Base-by-base conservation (phyloP, 495 filamentous ascomycete species). In the Cercophora scortea region DNA sequence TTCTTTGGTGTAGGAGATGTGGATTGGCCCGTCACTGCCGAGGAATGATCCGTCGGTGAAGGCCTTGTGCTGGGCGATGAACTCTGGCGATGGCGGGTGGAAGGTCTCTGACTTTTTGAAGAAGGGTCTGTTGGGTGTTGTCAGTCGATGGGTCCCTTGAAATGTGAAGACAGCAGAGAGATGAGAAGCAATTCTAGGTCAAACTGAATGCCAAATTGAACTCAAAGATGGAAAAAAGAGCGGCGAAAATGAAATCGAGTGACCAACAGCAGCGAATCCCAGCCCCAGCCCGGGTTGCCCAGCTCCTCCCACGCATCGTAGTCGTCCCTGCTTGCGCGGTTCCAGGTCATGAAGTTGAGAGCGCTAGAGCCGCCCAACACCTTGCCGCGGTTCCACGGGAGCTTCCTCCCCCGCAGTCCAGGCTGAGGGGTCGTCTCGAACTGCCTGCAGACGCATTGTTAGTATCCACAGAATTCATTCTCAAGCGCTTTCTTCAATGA, bases 261-360 rank as follows among this genome's bases (percentile, higher is more conserved):
- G 25, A 68, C 72, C 60, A 32, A 71, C 65, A 74, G 56, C 33
- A 82, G 57, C 15, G 59, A 64, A 6, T 82, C 69, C 79, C 80
- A 83, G 35, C 69, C 75, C 82, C 81, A 85, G 2, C 79, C 78
- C 2, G 60, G 52, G 18, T 78, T 77, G 7, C 80, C 80, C 17
- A 80, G 69, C 13, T 71, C 69, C 44, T 71, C 70, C 81, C 82
- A 85, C 41, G 70, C 70, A 62, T 84, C 79, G 54, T 79, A 82
- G 35, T 81, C 80, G 10, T 72, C 60, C 41, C 68, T 71, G 34
- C 69, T 78, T 0, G 74, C 79, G 8, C 77, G 70, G 53, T 77
- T 75, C 75, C 76, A 81, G n/a, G 71, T 78, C 68, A 82, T 79
- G 56, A 70, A 73, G 51, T 71, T 69, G 16, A 69, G 54, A 0